Evolutionary conservation across 2,329 filamentous ascomycete species (phyloP).

Genomic region (Botrytis elliptica): DNA sequence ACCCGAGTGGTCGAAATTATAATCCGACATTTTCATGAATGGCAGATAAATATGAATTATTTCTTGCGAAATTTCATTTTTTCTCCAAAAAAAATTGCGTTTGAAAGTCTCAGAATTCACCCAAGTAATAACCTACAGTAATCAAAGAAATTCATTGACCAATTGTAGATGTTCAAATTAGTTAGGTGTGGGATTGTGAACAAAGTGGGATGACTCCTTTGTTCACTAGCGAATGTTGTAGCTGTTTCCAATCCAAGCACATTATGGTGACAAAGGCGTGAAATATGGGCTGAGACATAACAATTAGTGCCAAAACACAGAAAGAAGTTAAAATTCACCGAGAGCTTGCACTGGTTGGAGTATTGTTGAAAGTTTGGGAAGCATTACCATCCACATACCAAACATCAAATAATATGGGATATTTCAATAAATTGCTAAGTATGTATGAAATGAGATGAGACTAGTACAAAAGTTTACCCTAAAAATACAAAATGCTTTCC

Average conservation of each 20-base stretch:
- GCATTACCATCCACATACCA: background rate
- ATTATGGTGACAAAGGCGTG: background rate
- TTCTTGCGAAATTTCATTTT: background rate
- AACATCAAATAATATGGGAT: background rate
- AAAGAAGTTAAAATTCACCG: background rate
- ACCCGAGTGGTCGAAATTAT: constrained; percentile 8
- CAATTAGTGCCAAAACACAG: background rate
- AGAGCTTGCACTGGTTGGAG: background rate
- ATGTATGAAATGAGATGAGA: background rate
- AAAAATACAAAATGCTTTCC: background rate
- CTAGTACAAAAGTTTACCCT: background rate
- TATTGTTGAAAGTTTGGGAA: background rate
- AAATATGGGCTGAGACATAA: background rate
- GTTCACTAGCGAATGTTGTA: constrained; percentile 2
- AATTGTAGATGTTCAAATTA: background rate
- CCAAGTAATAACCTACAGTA: background rate
- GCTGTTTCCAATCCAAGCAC: background rate
- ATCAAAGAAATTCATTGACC: background rate
- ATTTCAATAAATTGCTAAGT: background rate
- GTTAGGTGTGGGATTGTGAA: background rate
- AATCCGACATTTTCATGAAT: constrained; percentile 13
- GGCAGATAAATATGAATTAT: background rate
- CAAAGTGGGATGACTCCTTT: constrained; percentile 8
- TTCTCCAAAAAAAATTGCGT: background rate
- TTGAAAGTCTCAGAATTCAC: background rate